phyloP scores from a whole-genome alignment of 2,329 filamentous ascomycete species.

The Penicillium sp. region DNA sequence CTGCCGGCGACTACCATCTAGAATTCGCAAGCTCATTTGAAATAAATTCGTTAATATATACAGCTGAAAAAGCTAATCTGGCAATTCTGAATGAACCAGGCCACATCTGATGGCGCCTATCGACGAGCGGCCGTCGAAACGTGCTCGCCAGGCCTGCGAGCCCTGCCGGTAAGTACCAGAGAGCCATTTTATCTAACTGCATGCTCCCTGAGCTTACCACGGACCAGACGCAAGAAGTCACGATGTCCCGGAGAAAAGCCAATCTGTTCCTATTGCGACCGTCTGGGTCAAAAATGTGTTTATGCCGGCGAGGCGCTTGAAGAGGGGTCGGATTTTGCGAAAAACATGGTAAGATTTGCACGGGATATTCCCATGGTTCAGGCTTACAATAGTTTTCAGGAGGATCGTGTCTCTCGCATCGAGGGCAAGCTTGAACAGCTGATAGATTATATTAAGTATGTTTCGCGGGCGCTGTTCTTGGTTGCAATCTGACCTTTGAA shows the following conservation, averaged over 20 bases:
- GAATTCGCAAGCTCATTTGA: background rate
- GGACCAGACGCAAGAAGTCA: conserved; percentile 32
- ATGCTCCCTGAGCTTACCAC: background rate
- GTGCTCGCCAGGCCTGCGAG: conserved; percentile 31
- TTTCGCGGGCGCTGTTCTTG: background rate
- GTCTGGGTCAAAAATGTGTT: conserved; percentile 32
- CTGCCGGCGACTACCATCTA: background rate
- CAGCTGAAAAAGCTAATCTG: background rate
- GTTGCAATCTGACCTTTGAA: background rate
- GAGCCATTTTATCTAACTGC: background rate
- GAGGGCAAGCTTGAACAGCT: conserved; percentile 23
- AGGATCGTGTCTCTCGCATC: conserved; percentile 20
- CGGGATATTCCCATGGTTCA: background rate
- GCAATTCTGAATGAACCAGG: background rate
- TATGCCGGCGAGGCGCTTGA: conserved; percentile 22
- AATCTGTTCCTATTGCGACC: conserved; percentile 32
- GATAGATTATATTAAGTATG: conserved; percentile 15
- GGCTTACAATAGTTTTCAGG: conserved; percentile 5
- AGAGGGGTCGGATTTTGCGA: conserved; percentile 5
- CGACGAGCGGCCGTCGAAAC: conserved; percentile 19
- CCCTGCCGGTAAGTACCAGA: conserved; percentile 29
- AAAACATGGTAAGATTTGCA: conserved; percentile 9
- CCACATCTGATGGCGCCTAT: conserved; percentile 8
- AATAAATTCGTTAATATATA: background rate
- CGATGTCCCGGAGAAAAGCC: conserved; percentile 36